Evolutionary conservation across 2,329 filamentous ascomycete genomes (phyloP).

Genomic region (Nemania serpens): DNA sequence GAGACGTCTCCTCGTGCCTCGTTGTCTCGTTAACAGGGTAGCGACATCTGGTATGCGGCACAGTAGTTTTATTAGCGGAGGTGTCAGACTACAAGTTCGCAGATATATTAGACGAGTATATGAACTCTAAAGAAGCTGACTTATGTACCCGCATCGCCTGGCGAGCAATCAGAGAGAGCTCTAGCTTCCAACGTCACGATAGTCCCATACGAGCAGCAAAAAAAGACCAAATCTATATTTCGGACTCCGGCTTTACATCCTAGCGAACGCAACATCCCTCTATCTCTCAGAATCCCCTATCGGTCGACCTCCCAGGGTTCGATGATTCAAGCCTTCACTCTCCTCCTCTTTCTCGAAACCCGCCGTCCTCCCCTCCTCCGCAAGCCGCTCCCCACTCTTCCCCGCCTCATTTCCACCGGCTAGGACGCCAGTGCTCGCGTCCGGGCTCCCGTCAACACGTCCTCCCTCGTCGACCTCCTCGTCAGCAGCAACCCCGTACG

Average conservation of each 20-base stretch:
- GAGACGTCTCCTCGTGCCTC: no score
- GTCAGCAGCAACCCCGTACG: conserved; percentile 48
- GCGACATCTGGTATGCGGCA: no score
- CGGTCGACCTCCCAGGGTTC: conserved; percentile 37
- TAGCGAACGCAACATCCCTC: neutral
- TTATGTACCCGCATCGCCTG: no score
- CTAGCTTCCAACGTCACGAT: neutral
- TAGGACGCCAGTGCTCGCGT: conserved; percentile 9
- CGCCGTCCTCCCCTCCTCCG: conserved; percentile 43
- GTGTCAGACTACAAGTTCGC: no score
- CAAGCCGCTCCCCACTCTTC: conserved; percentile 43
- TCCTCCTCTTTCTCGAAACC: conserved; percentile 2
- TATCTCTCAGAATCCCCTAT: conserved; percentile 5
- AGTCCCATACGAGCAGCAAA: no score
- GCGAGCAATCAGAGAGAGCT: no score
- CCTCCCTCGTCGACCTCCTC: neutral
- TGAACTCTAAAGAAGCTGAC: no score
- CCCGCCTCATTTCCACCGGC: neutral
- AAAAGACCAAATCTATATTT: neutral
- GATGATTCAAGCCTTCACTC: conserved; percentile 8
- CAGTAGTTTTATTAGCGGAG: no score
- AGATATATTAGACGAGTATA: no score
- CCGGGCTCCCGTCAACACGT: neutral
- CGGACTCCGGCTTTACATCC: neutral
- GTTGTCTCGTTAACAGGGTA: no score